These are phyloP conservation scores for Panaeolus cyanescens DNA, from an alignment of 768 basidiomycete genomes.

Conservation along the genomic window DNA sequence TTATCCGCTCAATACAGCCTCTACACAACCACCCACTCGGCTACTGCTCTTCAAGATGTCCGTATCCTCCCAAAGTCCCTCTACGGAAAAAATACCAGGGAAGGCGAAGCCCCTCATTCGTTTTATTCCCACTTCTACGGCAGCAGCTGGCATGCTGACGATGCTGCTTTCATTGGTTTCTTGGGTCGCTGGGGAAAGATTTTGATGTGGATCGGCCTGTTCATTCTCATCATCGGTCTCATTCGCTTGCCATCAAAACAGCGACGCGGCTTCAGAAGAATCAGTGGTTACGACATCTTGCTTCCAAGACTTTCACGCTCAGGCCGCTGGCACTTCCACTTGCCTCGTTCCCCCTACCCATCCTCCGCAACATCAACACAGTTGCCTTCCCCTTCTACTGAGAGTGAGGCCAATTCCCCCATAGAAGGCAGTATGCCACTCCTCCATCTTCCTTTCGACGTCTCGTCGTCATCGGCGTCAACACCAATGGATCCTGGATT, in stretches of 20 bases:
- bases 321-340: conserved; percentile 74
- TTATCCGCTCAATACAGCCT: conserved; percentile 92
- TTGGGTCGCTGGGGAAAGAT: conserved; percentile 85
- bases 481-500: conserved; percentile 48
- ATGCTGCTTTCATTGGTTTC: conserved; percentile 97
- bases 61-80: conserved; percentile 93
- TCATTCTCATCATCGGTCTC: conserved; percentile 70
- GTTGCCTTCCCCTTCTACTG: conserved; percentile 38
- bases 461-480: conserved; percentile 58
- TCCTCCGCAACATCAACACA: conserved; percentile 47
- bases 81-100: conserved; percentile 95
- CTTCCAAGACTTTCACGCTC: conserved; percentile 75
- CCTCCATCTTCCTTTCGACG: conserved; percentile 65
- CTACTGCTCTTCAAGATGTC: conserved; percentile 69
- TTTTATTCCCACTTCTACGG: conserved; percentile 99
- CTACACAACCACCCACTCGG: conserved; percentile 71
- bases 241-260: conserved; percentile 62
- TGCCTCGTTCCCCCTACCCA: conserved; percentile 56
- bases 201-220: conserved; percentile 83
- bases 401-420: conserved; percentile 39
- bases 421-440: conserved; percentile 54
- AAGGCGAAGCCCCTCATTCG: conserved; percentile 80
- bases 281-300: conserved; percentile 77
- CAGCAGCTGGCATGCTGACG: conserved; percentile 97
- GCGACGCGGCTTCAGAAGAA: conserved; percentile 59